phyloP scores from a whole-genome alignment of 441 rosid genomes.

The Hura crepitans region DNA sequence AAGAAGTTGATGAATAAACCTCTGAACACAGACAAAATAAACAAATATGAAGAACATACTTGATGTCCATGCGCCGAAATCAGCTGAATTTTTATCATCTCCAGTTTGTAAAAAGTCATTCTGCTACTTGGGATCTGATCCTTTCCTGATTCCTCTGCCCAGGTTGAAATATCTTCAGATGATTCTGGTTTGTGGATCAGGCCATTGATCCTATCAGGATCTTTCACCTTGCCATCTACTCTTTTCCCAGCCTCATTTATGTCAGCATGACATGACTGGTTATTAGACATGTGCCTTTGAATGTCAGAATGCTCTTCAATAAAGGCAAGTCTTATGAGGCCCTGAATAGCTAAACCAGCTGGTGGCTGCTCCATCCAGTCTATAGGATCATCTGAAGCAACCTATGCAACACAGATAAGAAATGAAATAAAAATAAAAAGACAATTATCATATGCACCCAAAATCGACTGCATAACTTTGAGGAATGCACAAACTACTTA shows the following conservation, averaged over 20 bases:
- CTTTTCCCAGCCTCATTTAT: slow-evolving; percentile 32
- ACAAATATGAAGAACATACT: slow-evolving; percentile 37
- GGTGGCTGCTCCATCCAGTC: slow-evolving; percentile 93
- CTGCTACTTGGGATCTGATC: slow-evolving; percentile 37
- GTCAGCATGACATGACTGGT: slow-evolving; percentile 26
- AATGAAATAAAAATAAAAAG: slow-evolving; percentile 18
- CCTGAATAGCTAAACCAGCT: slow-evolving; percentile 81
- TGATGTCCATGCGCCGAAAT: slow-evolving; percentile 75
- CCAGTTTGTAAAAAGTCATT: slow-evolving; percentile 74
- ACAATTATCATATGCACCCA: neutral
- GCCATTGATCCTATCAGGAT: slow-evolving; percentile 40
- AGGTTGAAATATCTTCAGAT: slow-evolving; percentile 36
- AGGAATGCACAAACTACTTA: too few species aligned
- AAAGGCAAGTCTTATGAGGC: slow-evolving; percentile 69
- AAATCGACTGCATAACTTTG: slow-evolving; percentile 4
- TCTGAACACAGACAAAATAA: slow-evolving; percentile 12
- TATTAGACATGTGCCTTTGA: slow-evolving; percentile 50
- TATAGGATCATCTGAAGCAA: slow-evolving; percentile 68
- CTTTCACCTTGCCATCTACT: slow-evolving; percentile 37
- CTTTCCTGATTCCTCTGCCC: slow-evolving; percentile 32
- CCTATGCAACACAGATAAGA: slow-evolving; percentile 40
- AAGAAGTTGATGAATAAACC: neutral
- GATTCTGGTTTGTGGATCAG: slow-evolving; percentile 33
- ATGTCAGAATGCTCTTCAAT: slow-evolving; percentile 69
- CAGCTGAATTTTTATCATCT: slow-evolving; percentile 69